These are phyloP conservation scores for Bipolaris cookei DNA, from an alignment of 2,329 filamentous ascomycete genomes.

Conservation along the genomic window DNA sequence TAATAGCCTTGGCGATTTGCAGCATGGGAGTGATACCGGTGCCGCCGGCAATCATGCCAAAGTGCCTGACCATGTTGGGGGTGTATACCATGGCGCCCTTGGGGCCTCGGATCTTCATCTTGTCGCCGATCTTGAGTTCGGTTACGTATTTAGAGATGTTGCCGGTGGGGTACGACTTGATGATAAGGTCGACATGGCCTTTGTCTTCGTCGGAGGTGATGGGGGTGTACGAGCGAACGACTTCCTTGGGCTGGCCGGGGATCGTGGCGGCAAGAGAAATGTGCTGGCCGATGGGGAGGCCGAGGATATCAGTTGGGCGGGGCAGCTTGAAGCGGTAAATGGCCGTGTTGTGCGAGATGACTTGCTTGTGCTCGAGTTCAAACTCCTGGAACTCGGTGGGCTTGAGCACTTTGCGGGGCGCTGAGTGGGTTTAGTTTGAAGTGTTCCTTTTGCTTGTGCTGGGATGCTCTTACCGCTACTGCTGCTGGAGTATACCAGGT, in stretches of 20 bases:
- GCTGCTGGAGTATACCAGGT: slow-evolving; percentile 72
- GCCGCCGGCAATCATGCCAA: slow-evolving; percentile 97
- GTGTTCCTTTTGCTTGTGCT: not conserved
- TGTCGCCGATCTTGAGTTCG: slow-evolving; percentile 75
- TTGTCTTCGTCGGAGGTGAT: slow-evolving; percentile 57
- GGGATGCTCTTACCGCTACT: slow-evolving; percentile 63
- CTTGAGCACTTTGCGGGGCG: slow-evolving; percentile 73
- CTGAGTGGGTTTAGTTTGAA: slow-evolving; percentile 2
- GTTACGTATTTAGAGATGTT: slow-evolving; percentile 97
- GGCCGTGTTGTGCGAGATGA: slow-evolving; percentile 97
- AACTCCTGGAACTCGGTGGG: slow-evolving; percentile 90
- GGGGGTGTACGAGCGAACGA: slow-evolving; percentile 52
- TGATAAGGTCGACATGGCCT: slow-evolving; percentile 93
- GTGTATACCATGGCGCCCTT: slow-evolving; percentile 98
- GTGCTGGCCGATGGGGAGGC: slow-evolving; percentile 97
- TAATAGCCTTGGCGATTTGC: slow-evolving; percentile 88
- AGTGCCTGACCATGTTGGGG: slow-evolving; percentile 93
- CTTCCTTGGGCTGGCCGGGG: slow-evolving; percentile 46
- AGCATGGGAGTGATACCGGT: slow-evolving; percentile 99
- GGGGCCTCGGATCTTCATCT: slow-evolving; percentile 88
- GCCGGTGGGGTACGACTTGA: slow-evolving; percentile 96
- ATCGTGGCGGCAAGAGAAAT: slow-evolving; percentile 81
- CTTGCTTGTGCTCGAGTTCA: slow-evolving; percentile 90
- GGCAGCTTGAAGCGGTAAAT: slow-evolving; percentile 97
- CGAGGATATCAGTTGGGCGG: slow-evolving; percentile 77